Evolutionary conservation across 805 yeast genomes (phyloP), one percentile per base, ranked within the genome.

Genomic region (Kazachstania viticola): DNA sequence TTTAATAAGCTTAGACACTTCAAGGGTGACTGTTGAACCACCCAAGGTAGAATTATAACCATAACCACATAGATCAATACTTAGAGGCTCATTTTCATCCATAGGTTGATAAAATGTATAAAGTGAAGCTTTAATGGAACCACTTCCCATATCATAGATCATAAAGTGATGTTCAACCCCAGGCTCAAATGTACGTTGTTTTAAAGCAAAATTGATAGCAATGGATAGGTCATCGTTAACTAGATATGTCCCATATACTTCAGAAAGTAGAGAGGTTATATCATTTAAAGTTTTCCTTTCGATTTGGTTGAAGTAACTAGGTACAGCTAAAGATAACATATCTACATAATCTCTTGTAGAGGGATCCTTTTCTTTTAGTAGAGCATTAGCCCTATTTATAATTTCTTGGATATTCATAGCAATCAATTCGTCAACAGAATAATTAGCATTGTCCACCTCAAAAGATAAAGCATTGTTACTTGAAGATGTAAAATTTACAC

Each of bases 201-300:
- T 53, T n/a, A 49, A 38, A 2, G 83, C 82, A 52, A 73, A 87
- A 48, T 84, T 82, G 27, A 82, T 58, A 1, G 94, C 95, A 12
- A 83, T 84, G 2, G 97, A 91, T n/a, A 83, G 60, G 12, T 95
- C 96, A 53, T 88, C 96, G 48, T 81, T 87, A 3, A 87, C 80
- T 33, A 88, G 62, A 2, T 77, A 73, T 3, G 51, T 33, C 36
- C 76, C 71, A 28, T 69, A 62, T 37, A 76, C 58, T 15, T 78
- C 81, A 2, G 94, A 81, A 3, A 50, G 36, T 21, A 47, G 31
- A 80, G 64, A 30, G 66, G 70, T 80, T 4, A 87, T 73, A 42
- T 85, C 94, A 21, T 67, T 58, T 27, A 84, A 55, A 0, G 95
- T 82, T 25, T 60, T 60, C 47, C 95, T 72, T 51, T 83, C 79